Percentiles rank a stretch among this genome's conserved stretches.
Conservation (phyloP, 768 basidiomycete species). For the Lactarius sanguifluus region DNA sequence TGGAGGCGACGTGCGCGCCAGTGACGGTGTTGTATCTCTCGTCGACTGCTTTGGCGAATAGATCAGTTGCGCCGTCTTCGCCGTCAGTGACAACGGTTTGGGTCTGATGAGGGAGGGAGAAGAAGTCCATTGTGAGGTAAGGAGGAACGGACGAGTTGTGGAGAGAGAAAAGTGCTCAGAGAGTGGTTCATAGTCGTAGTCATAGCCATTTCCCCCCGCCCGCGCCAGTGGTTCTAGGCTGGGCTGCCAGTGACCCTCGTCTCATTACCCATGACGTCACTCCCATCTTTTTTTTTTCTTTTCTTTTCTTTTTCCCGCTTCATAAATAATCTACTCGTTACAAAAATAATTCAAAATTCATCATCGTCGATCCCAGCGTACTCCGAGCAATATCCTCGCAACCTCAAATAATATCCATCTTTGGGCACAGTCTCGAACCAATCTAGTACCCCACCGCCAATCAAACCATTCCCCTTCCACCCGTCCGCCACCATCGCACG, state of each 20-base stretch:
- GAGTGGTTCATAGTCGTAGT: neutral
- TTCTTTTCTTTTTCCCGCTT: neutral
- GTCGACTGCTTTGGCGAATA: slow-evolving; percentile 57
- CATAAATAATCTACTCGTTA: neutral
- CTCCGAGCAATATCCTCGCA: neutral
- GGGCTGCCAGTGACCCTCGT: neutral
- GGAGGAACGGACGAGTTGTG: neutral
- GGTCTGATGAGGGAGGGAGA: slow-evolving; percentile 26
- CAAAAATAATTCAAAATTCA: neutral
- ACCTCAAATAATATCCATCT: neutral
- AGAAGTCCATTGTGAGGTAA: slow-evolving; percentile 29
- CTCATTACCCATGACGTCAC: slow-evolving; percentile 23
- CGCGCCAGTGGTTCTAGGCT: slow-evolving; percentile 28
- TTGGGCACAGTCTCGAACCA: slow-evolving; percentile 23
- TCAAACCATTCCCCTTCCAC: slow-evolving; percentile 9
- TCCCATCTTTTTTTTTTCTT: neutral
- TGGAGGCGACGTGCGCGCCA: slow-evolving; percentile 31
- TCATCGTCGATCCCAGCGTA: neutral
- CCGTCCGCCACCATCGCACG: slow-evolving; percentile 19
- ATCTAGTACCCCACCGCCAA: slow-evolving; percentile 13
- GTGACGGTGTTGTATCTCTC: slow-evolving; percentile 41
- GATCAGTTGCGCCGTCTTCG: slow-evolving; percentile 37
- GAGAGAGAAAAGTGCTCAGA: slow-evolving; percentile 3
- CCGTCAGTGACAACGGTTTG: slow-evolving; percentile 20
- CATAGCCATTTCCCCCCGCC: slow-evolving; percentile 16